Evolutionary conservation across 2,329 filamentous ascomycete genomes (phyloP).

Genomic region (Aspergillus ochraceus): DNA sequence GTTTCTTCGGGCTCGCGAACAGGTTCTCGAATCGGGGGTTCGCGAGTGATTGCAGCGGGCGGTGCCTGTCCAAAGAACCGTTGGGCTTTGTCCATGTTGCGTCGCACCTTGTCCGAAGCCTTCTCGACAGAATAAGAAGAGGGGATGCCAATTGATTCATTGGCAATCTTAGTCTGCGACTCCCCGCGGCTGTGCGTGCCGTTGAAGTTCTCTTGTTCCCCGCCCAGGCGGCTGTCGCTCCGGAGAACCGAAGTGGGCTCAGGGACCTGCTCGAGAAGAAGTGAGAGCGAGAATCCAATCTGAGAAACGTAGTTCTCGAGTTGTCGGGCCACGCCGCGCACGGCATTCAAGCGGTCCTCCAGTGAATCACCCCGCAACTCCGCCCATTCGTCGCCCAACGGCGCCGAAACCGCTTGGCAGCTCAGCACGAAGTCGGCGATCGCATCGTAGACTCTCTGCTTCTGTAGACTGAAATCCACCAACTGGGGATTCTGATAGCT

Average conservation of each 20-base stretch:
- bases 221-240: constrained; percentile 37
- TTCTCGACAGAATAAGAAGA: constrained; percentile 42
- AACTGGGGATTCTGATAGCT: constrained; percentile 82
- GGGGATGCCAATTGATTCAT: constrained; percentile 46
- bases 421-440: constrained; percentile 84
- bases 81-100: constrained; percentile 49
- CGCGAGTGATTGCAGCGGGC: constrained; percentile 40
- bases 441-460: constrained; percentile 91
- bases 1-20: constrained; percentile 67
- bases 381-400: constrained; percentile 92
- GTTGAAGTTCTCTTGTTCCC: constrained; percentile 26
- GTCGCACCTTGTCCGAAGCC: constrained; percentile 40
- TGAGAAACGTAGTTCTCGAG: constrained; percentile 85
- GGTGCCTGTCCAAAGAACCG: constrained; percentile 50
- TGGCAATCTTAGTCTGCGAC: constrained; percentile 38
- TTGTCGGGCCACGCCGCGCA: constrained; percentile 73
- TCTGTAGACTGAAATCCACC: constrained; percentile 82
- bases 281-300: constrained; percentile 81
- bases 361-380: constrained; percentile 87
- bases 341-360: constrained; percentile 79
- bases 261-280: constrained; percentile 79
- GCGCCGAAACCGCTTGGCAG: constrained; percentile 89
- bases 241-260: constrained; percentile 51
- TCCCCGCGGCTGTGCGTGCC: constrained; percentile 30
- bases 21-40: constrained; percentile 39